Conservation (phyloP, 345 rosid species). For the Citrus sinensis region DVS_A1.0 CM039169.1:32240001-32240500, state of each 20-base stretch:
- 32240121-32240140: slow-evolving; percentile 50
- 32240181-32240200: slow-evolving; percentile 56
- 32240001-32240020: neutral
- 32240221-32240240: slow-evolving; percentile 37
- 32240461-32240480: slow-evolving; percentile 24
- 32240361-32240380: neutral
- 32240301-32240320: slow-evolving; percentile 34
- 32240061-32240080: slow-evolving; percentile 16
- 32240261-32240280: slow-evolving; percentile 33
- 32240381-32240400: neutral
- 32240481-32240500: slow-evolving; percentile 21
- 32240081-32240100: slow-evolving; percentile 18
- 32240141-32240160: slow-evolving; percentile 67
- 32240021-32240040: slow-evolving; percentile 1
- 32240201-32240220: slow-evolving; percentile 64
- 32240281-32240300: slow-evolving; percentile 39
- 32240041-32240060: slow-evolving; percentile 49
- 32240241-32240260: slow-evolving; percentile 31
- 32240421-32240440: slow-evolving; percentile 3
- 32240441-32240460: neutral
- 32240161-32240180: slow-evolving; percentile 25
- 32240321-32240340: slow-evolving; percentile 29
- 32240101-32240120: slow-evolving; percentile 44
- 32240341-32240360: slow-evolving; percentile 29
- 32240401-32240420: neutral